A percentile compares a stretch with the other conserved stretches of the same genome.
These are phyloP conservation scores for Blastomyces silverae DNA, from an alignment of 2,329 filamentous ascomycete genomes.

Conservation along the genomic window DNA sequence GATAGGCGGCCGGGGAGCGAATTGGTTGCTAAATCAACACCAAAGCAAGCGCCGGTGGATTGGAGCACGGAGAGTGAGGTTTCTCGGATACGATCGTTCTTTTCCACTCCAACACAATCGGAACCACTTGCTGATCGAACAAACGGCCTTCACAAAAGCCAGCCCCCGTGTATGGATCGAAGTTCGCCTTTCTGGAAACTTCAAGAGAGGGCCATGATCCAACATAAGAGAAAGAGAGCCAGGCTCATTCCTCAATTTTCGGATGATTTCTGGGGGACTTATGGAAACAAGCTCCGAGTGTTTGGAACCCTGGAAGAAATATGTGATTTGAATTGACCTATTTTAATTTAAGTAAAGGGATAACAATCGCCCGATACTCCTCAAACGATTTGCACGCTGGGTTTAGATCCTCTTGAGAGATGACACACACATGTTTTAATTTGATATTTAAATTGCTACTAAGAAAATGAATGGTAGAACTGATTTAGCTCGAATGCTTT, in stretches of 20 bases:
- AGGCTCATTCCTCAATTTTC: conserved; percentile 49
- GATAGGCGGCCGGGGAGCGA: not conserved
- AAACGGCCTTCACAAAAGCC: conserved; percentile 17
- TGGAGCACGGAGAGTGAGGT: conserved; percentile 11
- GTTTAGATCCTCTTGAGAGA: not conserved
- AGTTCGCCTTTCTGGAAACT: conserved; percentile 5
- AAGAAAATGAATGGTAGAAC: not conserved
- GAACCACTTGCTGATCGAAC: conserved; percentile 26
- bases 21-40: not conserved
- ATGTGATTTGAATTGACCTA: conserved; percentile 27
- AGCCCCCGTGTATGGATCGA: not conserved
- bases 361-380: too few relatives aligned
- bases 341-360: not conserved
- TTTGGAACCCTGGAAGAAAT: conserved; percentile 54
- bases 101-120: conserved; percentile 30
- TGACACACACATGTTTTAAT: not conserved
- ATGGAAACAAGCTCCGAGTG: conserved; percentile 54
- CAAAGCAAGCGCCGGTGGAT: conserved; percentile 15
- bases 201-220: conserved; percentile 19
- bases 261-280: conserved; percentile 51
- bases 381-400: not conserved
- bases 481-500: not conserved
- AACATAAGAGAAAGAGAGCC: conserved; percentile 30
- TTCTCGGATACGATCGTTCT: conserved; percentile 21
- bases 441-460: not conserved